Percentiles rank a stretch among this genome's conserved stretches.
Conservation (phyloP, 2,329 filamentous ascomycete genomes). For the Xylaria sp. region DNA sequence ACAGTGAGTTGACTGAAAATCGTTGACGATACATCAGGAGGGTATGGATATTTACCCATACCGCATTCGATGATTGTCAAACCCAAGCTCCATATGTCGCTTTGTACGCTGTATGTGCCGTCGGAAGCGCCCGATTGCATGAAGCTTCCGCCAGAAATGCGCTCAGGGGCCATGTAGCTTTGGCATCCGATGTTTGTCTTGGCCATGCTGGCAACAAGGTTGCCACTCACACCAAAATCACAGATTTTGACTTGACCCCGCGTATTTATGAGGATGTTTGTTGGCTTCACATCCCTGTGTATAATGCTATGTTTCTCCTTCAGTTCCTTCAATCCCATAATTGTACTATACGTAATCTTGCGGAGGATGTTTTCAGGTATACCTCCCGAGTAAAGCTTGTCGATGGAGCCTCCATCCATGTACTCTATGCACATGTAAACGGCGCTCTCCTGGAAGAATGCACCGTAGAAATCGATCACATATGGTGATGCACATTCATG, state of each 20-base stretch:
- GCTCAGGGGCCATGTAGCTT: conserved; percentile 98
- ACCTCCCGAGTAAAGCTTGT: conserved; percentile 92
- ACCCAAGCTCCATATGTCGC: conserved; percentile 96
- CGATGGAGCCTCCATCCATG: conserved; percentile 98
- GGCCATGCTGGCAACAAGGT: conserved; percentile 95
- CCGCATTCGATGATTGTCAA: conserved; percentile 96
- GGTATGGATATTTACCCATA: conserved; percentile 93
- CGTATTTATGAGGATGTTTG: conserved; percentile 95
- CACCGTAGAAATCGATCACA: conserved; percentile 98
- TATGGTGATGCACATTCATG: conserved; percentile 95
- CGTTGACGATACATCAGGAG: conserved; percentile 96
- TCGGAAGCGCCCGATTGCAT: conserved; percentile 76
- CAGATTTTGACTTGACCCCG: conserved; percentile 96
- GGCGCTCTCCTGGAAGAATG: conserved; percentile 98
- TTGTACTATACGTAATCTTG: conserved; percentile 90
- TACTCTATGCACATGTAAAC: conserved; percentile 99
- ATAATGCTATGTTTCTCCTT: conserved; percentile 99
- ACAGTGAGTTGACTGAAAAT: conserved; percentile 98
- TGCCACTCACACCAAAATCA: conserved; percentile 97
- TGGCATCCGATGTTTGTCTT: conserved; percentile 99
- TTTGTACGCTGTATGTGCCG: conserved; percentile 96
- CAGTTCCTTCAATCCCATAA: conserved; percentile 89
- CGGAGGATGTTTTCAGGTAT: conserved; percentile 88
- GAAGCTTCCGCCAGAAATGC: conserved; percentile 88
- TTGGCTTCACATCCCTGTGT: conserved; percentile 97